A percentile compares a stretch with the other conserved stretches of the same genome.
phyloP scores from a whole-genome alignment of 2,329 filamentous ascomycete genomes.

The Cadophora sp. region DNA sequence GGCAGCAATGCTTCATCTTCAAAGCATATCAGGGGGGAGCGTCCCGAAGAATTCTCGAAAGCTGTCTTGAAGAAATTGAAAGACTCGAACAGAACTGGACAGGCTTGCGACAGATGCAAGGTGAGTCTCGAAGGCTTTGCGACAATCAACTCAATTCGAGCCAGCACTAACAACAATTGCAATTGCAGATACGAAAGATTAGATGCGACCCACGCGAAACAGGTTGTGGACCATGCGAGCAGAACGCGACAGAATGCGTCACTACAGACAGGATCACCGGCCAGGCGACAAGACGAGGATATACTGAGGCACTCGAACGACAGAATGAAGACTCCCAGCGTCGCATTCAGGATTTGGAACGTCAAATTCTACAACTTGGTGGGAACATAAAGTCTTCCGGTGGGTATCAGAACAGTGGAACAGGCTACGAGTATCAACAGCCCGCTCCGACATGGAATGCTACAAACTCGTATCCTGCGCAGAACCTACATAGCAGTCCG shows the following conservation, averaged over 20 bases:
- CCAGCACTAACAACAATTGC: constrained; percentile 23
- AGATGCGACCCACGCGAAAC: constrained; percentile 82
- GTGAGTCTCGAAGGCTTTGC: constrained; percentile 51
- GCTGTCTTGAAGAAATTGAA: constrained; percentile 60
- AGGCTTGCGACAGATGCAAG: constrained; percentile 90
- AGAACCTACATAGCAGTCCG: constrained; percentile 6
- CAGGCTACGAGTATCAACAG: constrained; percentile 32
- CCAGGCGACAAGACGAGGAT: constrained; percentile 78
- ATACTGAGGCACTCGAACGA: constrained; percentile 77
- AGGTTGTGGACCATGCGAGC: constrained; percentile 82
- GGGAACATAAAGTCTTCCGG: constrained; percentile 60
- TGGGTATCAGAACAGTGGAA: constrained; percentile 39
- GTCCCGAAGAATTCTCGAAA: constrained; percentile 44
- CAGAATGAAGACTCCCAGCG: constrained; percentile 72
- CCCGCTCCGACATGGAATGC: constrained; percentile 32
- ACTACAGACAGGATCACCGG: constrained; percentile 89
- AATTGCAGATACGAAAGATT: constrained; percentile 77
- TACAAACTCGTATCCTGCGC: constrained; percentile 25
- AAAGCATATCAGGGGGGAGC: constrained; percentile 40
- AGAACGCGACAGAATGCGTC: constrained; percentile 76
- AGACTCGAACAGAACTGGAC: constrained; percentile 70
- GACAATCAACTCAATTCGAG: neutral
- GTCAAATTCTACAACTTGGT: constrained; percentile 65
- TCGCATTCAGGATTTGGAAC: constrained; percentile 72
- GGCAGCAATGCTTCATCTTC: constrained; percentile 31